Conservation (phyloP, 441 rosid species). For the Eruca vesicaria region DNA sequence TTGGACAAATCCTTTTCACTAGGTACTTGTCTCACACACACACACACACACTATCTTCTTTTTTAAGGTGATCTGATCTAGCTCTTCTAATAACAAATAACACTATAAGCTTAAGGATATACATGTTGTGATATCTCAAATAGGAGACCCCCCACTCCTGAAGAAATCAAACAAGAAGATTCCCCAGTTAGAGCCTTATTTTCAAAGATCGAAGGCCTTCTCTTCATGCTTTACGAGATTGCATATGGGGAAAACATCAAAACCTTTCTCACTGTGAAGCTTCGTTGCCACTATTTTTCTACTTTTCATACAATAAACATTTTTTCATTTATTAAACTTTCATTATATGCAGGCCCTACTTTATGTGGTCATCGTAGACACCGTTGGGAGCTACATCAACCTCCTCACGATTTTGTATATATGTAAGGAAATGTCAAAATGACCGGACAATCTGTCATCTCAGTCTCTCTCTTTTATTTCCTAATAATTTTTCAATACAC, state of each 20-base stretch:
- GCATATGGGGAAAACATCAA: conserved; percentile 29
- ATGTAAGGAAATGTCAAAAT: conserved; percentile 7
- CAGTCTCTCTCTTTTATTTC: background rate
- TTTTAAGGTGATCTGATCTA: background rate
- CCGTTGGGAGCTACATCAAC: conserved; percentile 22
- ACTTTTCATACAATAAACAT: background rate
- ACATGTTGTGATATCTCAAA: background rate
- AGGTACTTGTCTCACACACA: conserved; percentile 14
- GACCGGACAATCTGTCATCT: background rate
- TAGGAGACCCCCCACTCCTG: conserved; percentile 29
- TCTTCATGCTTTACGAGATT: conserved; percentile 15
- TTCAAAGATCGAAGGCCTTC: background rate
- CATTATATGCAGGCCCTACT: conserved; percentile 14
- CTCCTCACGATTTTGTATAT: conserved; percentile 22
- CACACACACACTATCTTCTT: background rate
- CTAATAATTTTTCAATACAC: background rate
- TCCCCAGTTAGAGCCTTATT: conserved; percentile 14
- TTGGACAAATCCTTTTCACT: conserved; percentile 8
- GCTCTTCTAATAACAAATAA: background rate
- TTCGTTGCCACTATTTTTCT: background rate
- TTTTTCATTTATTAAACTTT: background rate
- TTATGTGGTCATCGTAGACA: conserved; percentile 23
- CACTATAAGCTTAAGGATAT: background rate
- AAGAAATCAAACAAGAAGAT: conserved; percentile 14
- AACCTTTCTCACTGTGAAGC: conserved; percentile 20